Evolutionary conservation across 805 yeast species (phyloP), one percentile per base, ranked within the genome.

Genomic region (Metschnikowia rubicola): DNA sequence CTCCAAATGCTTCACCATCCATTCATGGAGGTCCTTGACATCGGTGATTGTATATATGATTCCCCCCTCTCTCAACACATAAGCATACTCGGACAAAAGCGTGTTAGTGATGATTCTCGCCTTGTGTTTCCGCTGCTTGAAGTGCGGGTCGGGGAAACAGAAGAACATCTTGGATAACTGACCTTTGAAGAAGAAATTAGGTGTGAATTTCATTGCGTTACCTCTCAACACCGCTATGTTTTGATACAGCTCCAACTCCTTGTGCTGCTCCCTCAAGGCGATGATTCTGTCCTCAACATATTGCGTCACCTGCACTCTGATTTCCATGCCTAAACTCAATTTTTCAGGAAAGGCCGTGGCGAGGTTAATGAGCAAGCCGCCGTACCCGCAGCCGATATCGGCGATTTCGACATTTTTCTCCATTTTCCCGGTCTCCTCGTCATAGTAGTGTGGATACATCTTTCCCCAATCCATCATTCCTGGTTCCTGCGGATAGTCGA

Each of bases 61-160:
- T 9, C 99, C 99, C 33, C 89, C 94, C 50, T 88, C 95, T 57
- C 75, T 80, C 57, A 94, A 73, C 7, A 86, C 94, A 62, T 81
- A 94, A 3, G 99, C 98, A 64, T 94, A 94, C 66, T 94, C 99
- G 29, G 92, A 79, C 46, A 90, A 74, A 51, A 94, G 71, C 2
- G 98, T 92, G 55, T 83, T 84, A 45, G 99, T 91, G 55, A 94
- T 80, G 61, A 94, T 94, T 72, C 99, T 79, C 7, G 97, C 97
- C 75, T 94, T 94, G 70, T 94, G 99, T 64, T 94, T 94, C 62
- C 98, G 78, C 67, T 89, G 96, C 65, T 94, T 94, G 75, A 94
- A 94, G 67, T 94, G 99, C 8, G 99, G 99, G 67, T 94, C 99
- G n/a, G 99, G 99, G 78, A 94, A 94, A 66, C 99, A 94, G 73